Evolutionary conservation across 306 rosid genomes (phyloP).

Genomic region (apple (Malus domestica)): DNA sequence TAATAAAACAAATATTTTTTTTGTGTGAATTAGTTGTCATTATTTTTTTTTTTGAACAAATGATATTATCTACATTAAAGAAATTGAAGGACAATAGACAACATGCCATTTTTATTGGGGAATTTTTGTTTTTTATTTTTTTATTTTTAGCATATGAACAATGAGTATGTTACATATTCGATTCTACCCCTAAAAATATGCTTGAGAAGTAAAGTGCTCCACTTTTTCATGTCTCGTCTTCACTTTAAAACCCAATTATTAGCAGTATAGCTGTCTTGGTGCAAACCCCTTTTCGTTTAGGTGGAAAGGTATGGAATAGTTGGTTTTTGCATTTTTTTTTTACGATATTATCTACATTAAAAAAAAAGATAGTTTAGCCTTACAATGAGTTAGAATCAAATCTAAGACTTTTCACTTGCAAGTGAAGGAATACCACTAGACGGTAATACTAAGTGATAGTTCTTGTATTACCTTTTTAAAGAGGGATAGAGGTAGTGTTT

Average conservation of each 20-base stretch:
- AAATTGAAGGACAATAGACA: background rate
- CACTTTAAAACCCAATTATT: constrained; percentile 4
- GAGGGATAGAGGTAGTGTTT: no score
- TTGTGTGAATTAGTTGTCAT: background rate
- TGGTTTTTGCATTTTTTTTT: background rate
- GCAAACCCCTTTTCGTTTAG: background rate
- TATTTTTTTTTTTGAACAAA: no score
- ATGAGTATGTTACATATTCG: constrained; percentile 6
- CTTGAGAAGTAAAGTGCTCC: constrained; percentile 24
- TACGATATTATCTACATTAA: no score
- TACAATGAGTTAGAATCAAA: no score
- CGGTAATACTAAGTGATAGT: no score
- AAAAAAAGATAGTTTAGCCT: rapidly evolving
- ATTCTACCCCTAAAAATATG: constrained; percentile 7
- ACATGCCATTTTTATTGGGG: constrained; percentile 12
- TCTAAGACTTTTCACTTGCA: no score
- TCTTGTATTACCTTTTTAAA: no score
- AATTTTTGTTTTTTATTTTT: background rate
- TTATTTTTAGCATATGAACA: background rate
- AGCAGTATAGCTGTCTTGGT: constrained; percentile 4
- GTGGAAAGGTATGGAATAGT: background rate
- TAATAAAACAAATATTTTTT: no score
- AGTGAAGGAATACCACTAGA: rapidly evolving
- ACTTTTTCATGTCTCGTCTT: background rate
- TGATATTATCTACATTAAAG: no score